Conservation (phyloP, 1,284 basidiomycete species). For the Exobasidium cylindrosporum region DNA sequence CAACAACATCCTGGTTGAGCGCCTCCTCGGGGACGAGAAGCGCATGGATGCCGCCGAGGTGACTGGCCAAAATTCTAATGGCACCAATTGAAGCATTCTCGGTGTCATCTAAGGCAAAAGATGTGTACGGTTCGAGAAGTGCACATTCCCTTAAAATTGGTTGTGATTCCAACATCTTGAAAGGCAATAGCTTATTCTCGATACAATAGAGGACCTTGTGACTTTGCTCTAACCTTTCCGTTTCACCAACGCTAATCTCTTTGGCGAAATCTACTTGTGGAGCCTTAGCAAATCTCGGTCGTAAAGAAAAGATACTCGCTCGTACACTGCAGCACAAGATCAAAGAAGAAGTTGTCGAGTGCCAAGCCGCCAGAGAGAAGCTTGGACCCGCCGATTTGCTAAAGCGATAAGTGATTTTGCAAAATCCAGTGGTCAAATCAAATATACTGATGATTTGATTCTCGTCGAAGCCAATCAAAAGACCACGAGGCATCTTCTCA, state of each 20-base stretch:
- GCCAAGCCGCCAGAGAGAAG: background rate
- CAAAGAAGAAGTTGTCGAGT: background rate
- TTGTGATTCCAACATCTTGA: background rate
- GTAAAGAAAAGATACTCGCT: conserved; percentile 1
- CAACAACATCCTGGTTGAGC: background rate
- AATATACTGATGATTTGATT: background rate
- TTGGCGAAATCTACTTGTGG: background rate
- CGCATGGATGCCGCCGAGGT: conserved; percentile 14
- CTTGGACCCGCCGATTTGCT: no score
- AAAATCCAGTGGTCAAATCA: conserved; percentile 4
- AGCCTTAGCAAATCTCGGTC: background rate
- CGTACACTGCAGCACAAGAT: conserved; percentile 5
- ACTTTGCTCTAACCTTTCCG: background rate
- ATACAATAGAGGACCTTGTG: background rate
- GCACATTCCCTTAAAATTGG: conserved; percentile 10
- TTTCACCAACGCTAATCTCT: background rate
- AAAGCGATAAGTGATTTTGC: background rate
- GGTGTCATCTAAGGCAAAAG: conserved; percentile 4
- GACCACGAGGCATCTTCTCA: background rate
- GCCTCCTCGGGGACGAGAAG: conserved; percentile 2
- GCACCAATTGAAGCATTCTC: conserved; percentile 2
- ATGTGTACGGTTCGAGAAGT: conserved; percentile 11
- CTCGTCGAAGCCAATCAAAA: conserved; percentile 9
- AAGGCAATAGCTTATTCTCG: background rate
- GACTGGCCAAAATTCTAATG: conserved; percentile 4